Conservation (phyloP, 1,139 yeast species). For the Hyphopichia fennica region DNA sequence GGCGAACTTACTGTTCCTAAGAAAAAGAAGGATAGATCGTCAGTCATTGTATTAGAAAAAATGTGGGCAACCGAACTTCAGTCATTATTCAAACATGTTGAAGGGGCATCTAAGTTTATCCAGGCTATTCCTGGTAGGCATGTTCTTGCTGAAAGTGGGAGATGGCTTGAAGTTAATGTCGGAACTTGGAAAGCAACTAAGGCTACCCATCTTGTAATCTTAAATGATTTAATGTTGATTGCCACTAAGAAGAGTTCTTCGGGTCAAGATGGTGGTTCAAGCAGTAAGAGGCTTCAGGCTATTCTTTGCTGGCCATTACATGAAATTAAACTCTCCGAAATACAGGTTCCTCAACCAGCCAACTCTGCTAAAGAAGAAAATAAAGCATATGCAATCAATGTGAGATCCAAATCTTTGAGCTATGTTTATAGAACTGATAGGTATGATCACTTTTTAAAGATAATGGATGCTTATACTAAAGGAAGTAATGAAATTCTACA, state of each 20-base stretch:
- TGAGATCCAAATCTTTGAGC: conserved; percentile 48
- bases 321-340: conserved; percentile 56
- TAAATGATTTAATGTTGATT: conserved; percentile 75
- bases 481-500: conserved; percentile 63
- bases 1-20: conserved; percentile 4
- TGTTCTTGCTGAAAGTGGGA: conserved; percentile 72
- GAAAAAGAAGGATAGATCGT: conserved; percentile 56
- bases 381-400: conserved; percentile 43
- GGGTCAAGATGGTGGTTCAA: conserved; percentile 20
- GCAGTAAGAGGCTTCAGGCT: conserved; percentile 53
- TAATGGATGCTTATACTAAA: conserved; percentile 58
- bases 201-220: conserved; percentile 71
- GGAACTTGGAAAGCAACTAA: conserved; percentile 85
- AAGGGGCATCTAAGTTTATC: conserved; percentile 82
- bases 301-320: conserved; percentile 78
- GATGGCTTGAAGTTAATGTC: conserved; percentile 86
- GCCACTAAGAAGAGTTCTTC: conserved; percentile 59
- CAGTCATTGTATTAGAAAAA: conserved; percentile 70
- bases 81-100: conserved; percentile 77
- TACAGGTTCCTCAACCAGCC: conserved; percentile 14
- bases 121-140: conserved; percentile 83
- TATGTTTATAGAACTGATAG: conserved; percentile 69
- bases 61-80: conserved; percentile 80
- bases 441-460: conserved; percentile 55
- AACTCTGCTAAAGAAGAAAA: conserved; percentile 15